These are phyloP conservation scores for Gaeumannomyces tritici DNA, from an alignment of 2,329 filamentous ascomycete genomes.

Conservation along the genomic window DNA sequence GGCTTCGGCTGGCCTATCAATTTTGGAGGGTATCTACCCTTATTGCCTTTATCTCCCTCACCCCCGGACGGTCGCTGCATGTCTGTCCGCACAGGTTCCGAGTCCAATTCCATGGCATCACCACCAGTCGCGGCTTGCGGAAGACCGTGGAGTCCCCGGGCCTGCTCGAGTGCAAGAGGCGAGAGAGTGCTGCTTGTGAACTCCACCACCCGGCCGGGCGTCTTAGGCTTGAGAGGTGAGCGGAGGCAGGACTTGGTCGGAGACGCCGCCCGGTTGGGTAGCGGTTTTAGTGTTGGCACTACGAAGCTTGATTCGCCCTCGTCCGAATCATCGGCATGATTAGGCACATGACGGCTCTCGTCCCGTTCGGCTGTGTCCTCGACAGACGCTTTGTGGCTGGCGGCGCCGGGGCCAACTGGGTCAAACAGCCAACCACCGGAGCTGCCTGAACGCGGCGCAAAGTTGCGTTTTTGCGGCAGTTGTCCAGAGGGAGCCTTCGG, in stretches of 20 bases:
- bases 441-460: constrained; percentile 30
- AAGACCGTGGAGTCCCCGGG: constrained; percentile 6
- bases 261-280: constrained; percentile 41
- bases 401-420: background rate
- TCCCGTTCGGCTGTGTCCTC: background rate
- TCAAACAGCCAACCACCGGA: constrained; percentile 6
- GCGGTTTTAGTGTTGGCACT: constrained; percentile 33
- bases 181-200: constrained; percentile 43
- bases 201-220: constrained; percentile 48
- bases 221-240: constrained; percentile 47
- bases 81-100: background rate
- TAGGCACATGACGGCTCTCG: background rate
- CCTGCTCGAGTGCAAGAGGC: constrained; percentile 30
- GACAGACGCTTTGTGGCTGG: constrained; percentile 10
- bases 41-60: constrained; percentile 3
- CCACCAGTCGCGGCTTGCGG: constrained; percentile 6
- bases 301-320: constrained; percentile 23
- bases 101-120: background rate
- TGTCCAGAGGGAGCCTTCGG: constrained; percentile 16
- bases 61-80: background rate
- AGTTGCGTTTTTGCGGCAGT: constrained; percentile 37
- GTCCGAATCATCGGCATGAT: constrained; percentile 5
- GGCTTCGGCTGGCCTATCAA: background rate
- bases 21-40: background rate
- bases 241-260: constrained; percentile 48